Conservation (phyloP, 2,329 filamentous ascomycete species). For the Ceratocystis alfenasii region DNA sequence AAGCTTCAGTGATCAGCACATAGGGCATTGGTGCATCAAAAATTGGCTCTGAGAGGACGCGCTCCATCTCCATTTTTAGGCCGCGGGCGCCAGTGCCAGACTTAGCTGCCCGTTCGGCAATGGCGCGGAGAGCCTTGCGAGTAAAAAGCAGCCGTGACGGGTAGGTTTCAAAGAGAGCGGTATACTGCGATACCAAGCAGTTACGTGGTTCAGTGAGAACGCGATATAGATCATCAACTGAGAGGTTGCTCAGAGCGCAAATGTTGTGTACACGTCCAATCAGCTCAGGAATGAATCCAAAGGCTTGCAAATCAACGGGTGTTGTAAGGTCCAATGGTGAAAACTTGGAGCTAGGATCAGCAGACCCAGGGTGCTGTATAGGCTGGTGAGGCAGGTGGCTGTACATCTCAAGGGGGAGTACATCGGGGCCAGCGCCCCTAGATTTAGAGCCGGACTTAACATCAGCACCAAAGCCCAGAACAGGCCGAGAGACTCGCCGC, state of each 20-base stretch:
- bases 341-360: constrained; percentile 30
- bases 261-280: constrained; percentile 89
- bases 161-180: constrained; percentile 67
- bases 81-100: constrained; percentile 65
- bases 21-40: constrained; percentile 68
- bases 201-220: constrained; percentile 90
- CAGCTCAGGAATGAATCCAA: constrained; percentile 89
- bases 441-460: constrained; percentile 45
- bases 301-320: constrained; percentile 65
- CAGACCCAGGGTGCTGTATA: constrained; percentile 24
- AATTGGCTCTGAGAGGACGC: constrained; percentile 66
- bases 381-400: constrained; percentile 47
- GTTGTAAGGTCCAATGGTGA: constrained; percentile 60
- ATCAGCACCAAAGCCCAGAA: constrained; percentile 83
- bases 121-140: constrained; percentile 62
- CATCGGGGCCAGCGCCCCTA: constrained; percentile 37
- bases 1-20: constrained; percentile 59
- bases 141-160: constrained; percentile 78
- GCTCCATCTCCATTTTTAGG: constrained; percentile 69
- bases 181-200: constrained; percentile 77
- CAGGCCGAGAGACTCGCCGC: constrained; percentile 70
- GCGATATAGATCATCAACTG: constrained; percentile 56
- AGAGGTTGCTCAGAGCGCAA: constrained; percentile 69
- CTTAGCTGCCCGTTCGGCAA: constrained; percentile 55
- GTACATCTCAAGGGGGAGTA: constrained; percentile 53